Conservation (phyloP, 2,329 filamentous ascomycete species). For the Periconia digitata region DNA sequence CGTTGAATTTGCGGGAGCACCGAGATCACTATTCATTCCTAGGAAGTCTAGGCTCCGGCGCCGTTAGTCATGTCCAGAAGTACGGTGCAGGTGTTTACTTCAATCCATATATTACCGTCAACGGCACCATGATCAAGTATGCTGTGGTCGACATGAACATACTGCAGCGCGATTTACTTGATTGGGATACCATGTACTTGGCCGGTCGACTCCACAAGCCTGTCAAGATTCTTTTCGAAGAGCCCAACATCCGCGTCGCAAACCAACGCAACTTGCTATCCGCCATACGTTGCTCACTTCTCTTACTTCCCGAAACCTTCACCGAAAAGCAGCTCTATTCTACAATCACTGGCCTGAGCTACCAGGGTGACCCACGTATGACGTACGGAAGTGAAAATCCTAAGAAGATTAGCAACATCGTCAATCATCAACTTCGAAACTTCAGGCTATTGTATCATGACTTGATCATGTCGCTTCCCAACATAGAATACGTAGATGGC, state of each 20-base stretch:
- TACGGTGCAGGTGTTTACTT: conserved; percentile 94
- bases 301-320: conserved; percentile 81
- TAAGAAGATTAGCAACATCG: conserved; percentile 91
- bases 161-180: conserved; percentile 78
- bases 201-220: conserved; percentile 95
- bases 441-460: conserved; percentile 91
- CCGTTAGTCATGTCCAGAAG: conserved; percentile 85
- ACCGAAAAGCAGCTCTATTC: conserved; percentile 86
- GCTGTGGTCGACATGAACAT: conserved; percentile 94
- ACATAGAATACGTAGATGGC: conserved; percentile 74
- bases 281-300: conserved; percentile 83
- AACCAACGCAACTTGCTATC: conserved; percentile 96
- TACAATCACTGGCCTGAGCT: conserved; percentile 89
- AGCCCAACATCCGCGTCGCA: conserved; percentile 85
- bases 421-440: conserved; percentile 84
- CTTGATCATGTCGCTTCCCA: conserved; percentile 85
- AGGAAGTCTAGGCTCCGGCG: conserved; percentile 78
- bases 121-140: conserved; percentile 96
- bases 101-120: conserved; percentile 91
- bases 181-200: conserved; percentile 96
- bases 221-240: conserved; percentile 94
- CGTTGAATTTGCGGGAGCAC: conserved; percentile 84
- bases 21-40: conserved; percentile 90
- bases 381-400: conserved; percentile 85
- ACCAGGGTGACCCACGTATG: conserved; percentile 97